These are phyloP conservation scores for Diaporthe sp. DNA, from an alignment of 2,329 filamentous ascomycete genomes.

Conservation along the genomic window DNA sequence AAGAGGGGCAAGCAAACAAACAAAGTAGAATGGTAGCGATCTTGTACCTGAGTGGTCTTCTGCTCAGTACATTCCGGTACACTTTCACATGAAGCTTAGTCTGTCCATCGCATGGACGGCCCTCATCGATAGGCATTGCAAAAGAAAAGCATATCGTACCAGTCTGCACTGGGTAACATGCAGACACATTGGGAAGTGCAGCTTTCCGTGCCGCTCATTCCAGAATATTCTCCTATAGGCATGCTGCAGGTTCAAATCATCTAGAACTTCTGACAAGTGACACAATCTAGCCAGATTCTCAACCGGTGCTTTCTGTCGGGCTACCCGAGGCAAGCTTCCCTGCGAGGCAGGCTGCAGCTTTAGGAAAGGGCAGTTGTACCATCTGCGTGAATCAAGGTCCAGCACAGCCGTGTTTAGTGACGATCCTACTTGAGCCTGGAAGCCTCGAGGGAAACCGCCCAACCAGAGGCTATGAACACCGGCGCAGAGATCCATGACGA, in stretches of 20 bases:
- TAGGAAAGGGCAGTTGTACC: not conserved
- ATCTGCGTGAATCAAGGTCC: not conserved
- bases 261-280: not conserved
- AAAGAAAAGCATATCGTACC: not conserved
- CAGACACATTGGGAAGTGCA: not conserved
- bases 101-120: not conserved
- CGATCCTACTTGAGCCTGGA: not conserved
- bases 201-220: constrained; percentile 4
- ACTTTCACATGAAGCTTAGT: too few species aligned
- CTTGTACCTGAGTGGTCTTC: not conserved
- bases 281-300: not conserved
- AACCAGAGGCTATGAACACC: not conserved
- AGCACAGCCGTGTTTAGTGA: not conserved
- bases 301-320: not conserved
- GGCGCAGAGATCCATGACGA: not conserved
- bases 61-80: not conserved
- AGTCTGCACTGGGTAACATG: not conserved
- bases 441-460: not conserved
- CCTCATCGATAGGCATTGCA: not conserved
- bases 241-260: constrained; percentile 13
- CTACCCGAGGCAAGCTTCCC: not conserved
- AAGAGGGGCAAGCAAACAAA: constrained; percentile 29
- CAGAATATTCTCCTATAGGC: not conserved
- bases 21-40: not conserved
- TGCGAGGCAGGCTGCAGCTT: constrained; percentile 3